Evolutionary conservation across 1,139 yeast genomes (phyloP).

Genomic region (Maudiozyma humilis): DNA sequence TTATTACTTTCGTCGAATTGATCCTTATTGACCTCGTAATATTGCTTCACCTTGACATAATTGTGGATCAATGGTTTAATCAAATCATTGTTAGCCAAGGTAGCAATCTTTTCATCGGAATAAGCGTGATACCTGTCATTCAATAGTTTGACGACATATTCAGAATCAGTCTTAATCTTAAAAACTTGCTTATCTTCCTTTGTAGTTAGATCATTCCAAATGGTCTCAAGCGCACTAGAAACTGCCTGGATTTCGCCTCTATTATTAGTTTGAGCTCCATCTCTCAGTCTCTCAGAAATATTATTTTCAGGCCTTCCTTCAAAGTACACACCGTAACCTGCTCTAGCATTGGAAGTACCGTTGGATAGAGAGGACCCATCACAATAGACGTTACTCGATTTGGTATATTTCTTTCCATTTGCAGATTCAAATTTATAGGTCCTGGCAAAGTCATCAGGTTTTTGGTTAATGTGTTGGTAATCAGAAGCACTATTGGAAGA

Average conservation of each 20-base stretch:
- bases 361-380: conserved; percentile 66
- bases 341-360: conserved; percentile 38
- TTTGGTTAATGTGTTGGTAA: conserved; percentile 17
- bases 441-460: conserved; percentile 12
- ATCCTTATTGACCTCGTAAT: conserved; percentile 25
- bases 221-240: conserved; percentile 42
- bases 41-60: conserved; percentile 26
- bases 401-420: conserved; percentile 7
- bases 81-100: conserved; percentile 26
- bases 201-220: conserved; percentile 33
- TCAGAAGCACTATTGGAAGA: conserved; percentile 15
- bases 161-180: conserved; percentile 48
- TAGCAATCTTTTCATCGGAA: conserved; percentile 28
- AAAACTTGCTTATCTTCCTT: conserved; percentile 30
- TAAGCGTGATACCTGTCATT: conserved; percentile 42
- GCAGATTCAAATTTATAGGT: conserved; percentile 8
- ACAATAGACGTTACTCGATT: conserved; percentile 39
- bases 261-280: conserved; percentile 60
- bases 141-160: conserved; percentile 43
- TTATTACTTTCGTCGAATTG: conserved; percentile 21
- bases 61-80: conserved; percentile 21
- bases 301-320: conserved; percentile 51
- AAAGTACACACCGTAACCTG: conserved; percentile 73
- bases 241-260: conserved; percentile 73
- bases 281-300: conserved; percentile 41